Evolutionary conservation across 129 eudicot genomes (phyloP).

Genomic region (Cynara cardunculus): DNA sequence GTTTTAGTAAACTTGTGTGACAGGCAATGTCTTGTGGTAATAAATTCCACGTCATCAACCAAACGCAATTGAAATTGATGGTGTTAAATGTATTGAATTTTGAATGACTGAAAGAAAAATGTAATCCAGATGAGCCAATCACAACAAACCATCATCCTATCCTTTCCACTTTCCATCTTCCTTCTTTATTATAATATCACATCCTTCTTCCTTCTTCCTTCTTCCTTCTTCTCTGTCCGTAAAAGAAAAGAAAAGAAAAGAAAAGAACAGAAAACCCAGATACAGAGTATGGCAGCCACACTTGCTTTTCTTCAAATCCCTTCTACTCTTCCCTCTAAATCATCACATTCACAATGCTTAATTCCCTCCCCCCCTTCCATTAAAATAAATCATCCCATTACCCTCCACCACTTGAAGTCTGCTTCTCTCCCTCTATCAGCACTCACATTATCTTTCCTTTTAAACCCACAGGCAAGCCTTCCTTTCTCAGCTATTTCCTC

Average conservation of each 20-base stretch:
- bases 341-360: slow-evolving; percentile 21
- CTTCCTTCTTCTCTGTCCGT: not conserved
- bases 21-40: no score
- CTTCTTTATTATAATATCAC: not conserved
- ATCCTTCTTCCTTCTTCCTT: not conserved
- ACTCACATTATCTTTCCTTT: slow-evolving; percentile 52
- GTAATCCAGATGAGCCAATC: slow-evolving; percentile 12
- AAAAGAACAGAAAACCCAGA: no score
- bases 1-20: no score
- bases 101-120: not conserved
- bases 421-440: slow-evolving; percentile 59
- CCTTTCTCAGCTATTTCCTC: no score
- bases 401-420: slow-evolving; percentile 37
- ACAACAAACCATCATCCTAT: not conserved
- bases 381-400: slow-evolving; percentile 6
- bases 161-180: not conserved
- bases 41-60: not conserved
- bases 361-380: slow-evolving; percentile 8
- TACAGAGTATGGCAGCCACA: slow-evolving; percentile 62
- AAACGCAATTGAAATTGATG: not conserved
- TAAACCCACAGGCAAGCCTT: slow-evolving; percentile 49
- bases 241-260: no score
- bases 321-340: slow-evolving; percentile 12
- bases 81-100: no score
- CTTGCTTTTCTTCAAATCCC: slow-evolving; percentile 53